These are phyloP conservation scores for Fusarium illudens DNA, from an alignment of 2,329 filamentous ascomycete species.

Conservation along the genomic window DNA sequence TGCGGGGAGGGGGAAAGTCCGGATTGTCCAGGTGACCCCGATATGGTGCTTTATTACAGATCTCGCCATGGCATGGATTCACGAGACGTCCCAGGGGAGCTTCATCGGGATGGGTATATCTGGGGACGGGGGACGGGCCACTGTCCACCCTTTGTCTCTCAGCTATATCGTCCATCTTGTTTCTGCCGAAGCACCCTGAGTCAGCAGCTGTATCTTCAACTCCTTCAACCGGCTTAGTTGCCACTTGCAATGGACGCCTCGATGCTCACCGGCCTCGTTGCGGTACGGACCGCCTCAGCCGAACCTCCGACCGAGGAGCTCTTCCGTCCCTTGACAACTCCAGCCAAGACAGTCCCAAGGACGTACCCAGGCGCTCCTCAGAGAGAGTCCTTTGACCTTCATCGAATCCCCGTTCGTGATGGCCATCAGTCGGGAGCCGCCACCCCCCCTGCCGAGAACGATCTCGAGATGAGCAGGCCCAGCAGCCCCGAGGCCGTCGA, in stretches of 20 bases:
- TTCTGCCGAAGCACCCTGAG: neutral
- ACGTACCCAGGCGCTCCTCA: slow-evolving; percentile 52
- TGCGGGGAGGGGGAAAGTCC: slow-evolving; percentile 11
- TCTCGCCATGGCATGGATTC: neutral
- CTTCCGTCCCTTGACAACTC: slow-evolving; percentile 40
- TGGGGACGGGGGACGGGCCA: neutral
- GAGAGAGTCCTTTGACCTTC: slow-evolving; percentile 44
- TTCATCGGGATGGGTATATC: neutral
- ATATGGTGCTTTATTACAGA: slow-evolving; percentile 3
- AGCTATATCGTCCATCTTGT: neutral
- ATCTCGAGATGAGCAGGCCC: slow-evolving; percentile 64
- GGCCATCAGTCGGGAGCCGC: slow-evolving; percentile 6
- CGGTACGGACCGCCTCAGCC: slow-evolving; percentile 42
- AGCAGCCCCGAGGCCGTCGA: slow-evolving; percentile 56
- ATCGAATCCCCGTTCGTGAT: slow-evolving; percentile 28
- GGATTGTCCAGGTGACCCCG: slow-evolving; percentile 12
- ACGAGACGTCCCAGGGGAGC: neutral
- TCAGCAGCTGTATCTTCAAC: neutral
- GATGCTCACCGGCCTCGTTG: slow-evolving; percentile 45
- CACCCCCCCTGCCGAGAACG: slow-evolving; percentile 19
- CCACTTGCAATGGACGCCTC: slow-evolving; percentile 46
- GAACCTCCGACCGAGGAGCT: slow-evolving; percentile 30
- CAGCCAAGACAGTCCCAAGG: slow-evolving; percentile 50
- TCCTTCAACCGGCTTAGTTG: neutral
- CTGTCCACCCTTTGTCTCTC: neutral